Evolutionary conservation across 129 eudicot genomes (phyloP).

Genomic region (Ambrosia trifida): DNA sequence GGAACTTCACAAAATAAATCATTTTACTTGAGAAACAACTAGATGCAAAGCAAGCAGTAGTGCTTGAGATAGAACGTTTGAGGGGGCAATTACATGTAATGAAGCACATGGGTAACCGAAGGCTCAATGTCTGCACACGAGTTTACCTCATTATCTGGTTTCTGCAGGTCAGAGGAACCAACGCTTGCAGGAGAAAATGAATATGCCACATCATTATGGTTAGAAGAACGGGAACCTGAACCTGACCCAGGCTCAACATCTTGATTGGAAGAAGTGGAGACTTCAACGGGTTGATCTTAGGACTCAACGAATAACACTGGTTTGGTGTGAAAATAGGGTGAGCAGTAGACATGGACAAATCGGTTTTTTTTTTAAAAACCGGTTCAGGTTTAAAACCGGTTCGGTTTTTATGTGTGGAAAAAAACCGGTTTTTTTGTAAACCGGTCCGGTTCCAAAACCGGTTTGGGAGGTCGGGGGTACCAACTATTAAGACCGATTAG

Average conservation of each 20-base stretch:
- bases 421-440: too few species aligned
- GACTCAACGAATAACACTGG: too few species aligned
- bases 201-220: not conserved
- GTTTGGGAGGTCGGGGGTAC: too few species aligned
- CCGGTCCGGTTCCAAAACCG: too few species aligned
- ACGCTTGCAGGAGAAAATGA: conserved; percentile 4
- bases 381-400: too few species aligned
- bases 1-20: conserved; percentile 47
- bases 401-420: too few species aligned
- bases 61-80: conserved; percentile 57
- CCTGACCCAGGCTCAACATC: conserved; percentile 28
- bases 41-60: conserved; percentile 68
- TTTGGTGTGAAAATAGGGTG: too few species aligned
- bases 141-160: conserved; percentile 30
- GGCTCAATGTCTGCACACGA: conserved; percentile 27
- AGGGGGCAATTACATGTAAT: conserved; percentile 60
- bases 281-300: conserved; percentile 39
- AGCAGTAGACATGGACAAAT: too few species aligned
- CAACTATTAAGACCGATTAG: too few species aligned
- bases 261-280: conserved; percentile 35
- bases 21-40: conserved; percentile 61
- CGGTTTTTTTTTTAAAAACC: too few species aligned
- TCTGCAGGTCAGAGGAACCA: conserved; percentile 10
- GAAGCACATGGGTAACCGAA: conserved; percentile 33
- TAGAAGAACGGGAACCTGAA: not conserved